Conservation (phyloP, 441 rosid genomes). For the Macaranga tanarius region DNA sequence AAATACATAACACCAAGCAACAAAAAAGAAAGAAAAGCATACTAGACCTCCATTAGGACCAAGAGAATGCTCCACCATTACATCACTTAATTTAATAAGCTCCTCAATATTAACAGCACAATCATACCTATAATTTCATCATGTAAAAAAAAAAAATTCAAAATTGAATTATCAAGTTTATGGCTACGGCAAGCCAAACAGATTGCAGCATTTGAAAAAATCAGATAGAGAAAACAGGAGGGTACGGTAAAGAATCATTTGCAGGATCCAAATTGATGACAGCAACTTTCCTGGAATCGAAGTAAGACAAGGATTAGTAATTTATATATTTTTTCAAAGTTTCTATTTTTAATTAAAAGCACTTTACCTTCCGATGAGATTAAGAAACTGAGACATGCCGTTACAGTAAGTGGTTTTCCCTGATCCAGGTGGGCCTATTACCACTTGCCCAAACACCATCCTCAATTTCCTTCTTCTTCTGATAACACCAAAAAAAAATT, state of each 20-base stretch:
- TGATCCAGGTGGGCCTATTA: slow-evolving; percentile 94
- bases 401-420: slow-evolving; percentile 97
- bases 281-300: slow-evolving; percentile 80
- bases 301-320: neutral
- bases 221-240: slow-evolving; percentile 5
- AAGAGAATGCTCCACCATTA: slow-evolving; percentile 56
- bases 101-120: slow-evolving; percentile 91
- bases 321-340: neutral
- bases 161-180: neutral
- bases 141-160: slow-evolving; percentile 43
- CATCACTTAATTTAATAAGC: slow-evolving; percentile 65
- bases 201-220: neutral
- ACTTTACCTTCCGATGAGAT: slow-evolving; percentile 71
- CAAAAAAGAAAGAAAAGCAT: neutral
- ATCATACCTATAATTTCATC: slow-evolving; percentile 49
- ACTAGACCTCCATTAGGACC: slow-evolving; percentile 50
- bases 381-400: slow-evolving; percentile 96
- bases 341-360: no score
- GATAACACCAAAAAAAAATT: no score
- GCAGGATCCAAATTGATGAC: slow-evolving; percentile 95
- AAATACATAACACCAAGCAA: neutral
- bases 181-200: neutral
- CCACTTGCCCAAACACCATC: slow-evolving; percentile 94
- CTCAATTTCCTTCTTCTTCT: no score
- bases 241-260: slow-evolving; percentile 84